Base-by-base conservation (phyloP, 2,329 filamentous ascomycete species). In the Aspergillus arachidicola region DNA sequence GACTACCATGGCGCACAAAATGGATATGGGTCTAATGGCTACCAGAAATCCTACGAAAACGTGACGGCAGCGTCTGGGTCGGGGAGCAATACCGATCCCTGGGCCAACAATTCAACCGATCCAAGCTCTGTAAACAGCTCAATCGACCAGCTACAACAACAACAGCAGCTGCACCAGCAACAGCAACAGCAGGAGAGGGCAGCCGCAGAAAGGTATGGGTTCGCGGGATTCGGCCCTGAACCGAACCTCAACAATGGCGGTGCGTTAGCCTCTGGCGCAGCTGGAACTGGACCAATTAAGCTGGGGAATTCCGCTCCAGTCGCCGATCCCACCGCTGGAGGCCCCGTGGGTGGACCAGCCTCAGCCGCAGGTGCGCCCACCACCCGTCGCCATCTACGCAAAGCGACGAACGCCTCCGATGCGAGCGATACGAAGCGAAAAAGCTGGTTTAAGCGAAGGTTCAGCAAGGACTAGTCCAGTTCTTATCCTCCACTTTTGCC, bases 81-180 rank as follows among this genome's bases (percentile, higher is more conserved):
- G 12, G 91, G 89, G 57, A 91, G 87, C 87, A 89, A 66, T 59
- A 82, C 83, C 59, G 93, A 97, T 62, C 89, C 89, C 14, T 89
- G 87, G 73, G 89, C 89, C 61, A 94, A 96, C 61, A 94, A 95
- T 77, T 89, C 90, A 68, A 96, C 93, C 64, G 93, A 97, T 74
- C 94, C 92, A 81, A 95, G 91, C 80, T 97, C 93, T 74, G 91
- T 97, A 74, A 96, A 96, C 80, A 96, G 92, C 80, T 96, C 93
- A 1, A 87, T 96, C 69, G 92, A 97, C 74, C 89, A 92, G 65
- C 82, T 89, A 28, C 81, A 84, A 62, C 85, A 88, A 58, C 75
- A 77, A 54, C 72, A 71, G 60, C 66, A 76, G 58, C 71, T 73
- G 68, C 71, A 80, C 62, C 85, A 88, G 58, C 75, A 77, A 55